Base-by-base conservation (phyloP, 345 rosid genomes). In the Hevea brasiliensis region DNA sequence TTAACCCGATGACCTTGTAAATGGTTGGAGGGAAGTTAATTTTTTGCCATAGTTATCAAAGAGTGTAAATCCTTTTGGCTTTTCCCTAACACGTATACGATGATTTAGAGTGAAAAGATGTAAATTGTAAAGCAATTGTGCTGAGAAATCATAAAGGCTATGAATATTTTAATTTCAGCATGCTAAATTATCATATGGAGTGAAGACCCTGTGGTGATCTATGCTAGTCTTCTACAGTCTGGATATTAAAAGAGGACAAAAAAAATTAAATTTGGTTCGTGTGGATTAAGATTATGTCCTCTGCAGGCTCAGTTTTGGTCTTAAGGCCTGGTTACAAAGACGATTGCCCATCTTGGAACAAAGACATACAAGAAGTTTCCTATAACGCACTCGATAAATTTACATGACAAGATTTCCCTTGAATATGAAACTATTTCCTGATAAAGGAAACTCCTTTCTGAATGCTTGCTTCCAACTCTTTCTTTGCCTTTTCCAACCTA, bases 401-500 rank as follows among this genome's bases (percentile, higher is more conserved):
- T 21, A 48, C 57, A 26, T 40, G 6, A 20, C 35, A n/a, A 15
- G 37, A 41, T 68, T 50, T n/a, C n/a, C 29, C 51, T 61, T 0
- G 37, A 4, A 40, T 27, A 17, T 17, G 47, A 37, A 45, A 29
- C 32, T 63, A 90, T 71, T 90, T 94, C 81, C 68, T 87, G 77
- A 85, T 79, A 70, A 89, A 94, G 53, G 90, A 73, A 68, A 88
- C 67, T 18, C 98, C 98, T 84, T 92, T 92, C 74, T 85, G 79
- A 79, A 94, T 94, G 84, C 98, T 94, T 72, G 37, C 86, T 27
- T 69, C 90, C 56, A 92, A 80, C 82, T 94, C 98, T 72, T 92
- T 80, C 89, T 90, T 90, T 15, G 97, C 97, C 83, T 87, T 88
- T 79, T 87, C 92, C 84, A 90, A 81, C 42, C 98, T 92, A 67